These are phyloP conservation scores for Abrus pulchellus DNA, from an alignment of 306 rosid genomes.

Conservation along the genomic window DNA sequence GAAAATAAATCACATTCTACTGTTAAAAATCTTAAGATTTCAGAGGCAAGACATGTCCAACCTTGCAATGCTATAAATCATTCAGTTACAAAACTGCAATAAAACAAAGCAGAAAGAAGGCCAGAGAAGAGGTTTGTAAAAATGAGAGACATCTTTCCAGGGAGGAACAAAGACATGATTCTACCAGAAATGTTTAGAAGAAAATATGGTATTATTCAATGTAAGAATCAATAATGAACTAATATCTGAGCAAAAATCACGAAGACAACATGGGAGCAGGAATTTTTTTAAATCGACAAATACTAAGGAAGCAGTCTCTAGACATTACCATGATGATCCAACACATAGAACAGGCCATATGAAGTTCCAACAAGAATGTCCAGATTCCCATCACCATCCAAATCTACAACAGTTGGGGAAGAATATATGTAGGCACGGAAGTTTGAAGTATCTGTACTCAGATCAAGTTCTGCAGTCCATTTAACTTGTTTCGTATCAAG, in stretches of 20 bases:
- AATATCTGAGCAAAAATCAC: slow-evolving; percentile 33
- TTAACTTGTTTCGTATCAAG: slow-evolving; percentile 94
- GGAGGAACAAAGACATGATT: slow-evolving; percentile 34
- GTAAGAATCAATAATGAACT: slow-evolving; percentile 16
- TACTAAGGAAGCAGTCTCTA: slow-evolving; percentile 14
- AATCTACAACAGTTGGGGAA: slow-evolving; percentile 90
- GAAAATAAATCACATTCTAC: slow-evolving; percentile 29
- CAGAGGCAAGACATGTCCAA: slow-evolving; percentile 22
- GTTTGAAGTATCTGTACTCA: slow-evolving; percentile 82
- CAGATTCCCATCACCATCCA: slow-evolving; percentile 97
- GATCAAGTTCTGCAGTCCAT: slow-evolving; percentile 91
- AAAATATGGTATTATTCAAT: slow-evolving; percentile 7
- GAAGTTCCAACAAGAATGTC: slow-evolving; percentile 98
- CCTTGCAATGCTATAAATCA: slow-evolving; percentile 5
- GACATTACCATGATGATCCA: slow-evolving; percentile 90
- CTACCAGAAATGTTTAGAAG: not conserved
- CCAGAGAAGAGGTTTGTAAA: not conserved
- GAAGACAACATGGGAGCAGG: slow-evolving; percentile 13
- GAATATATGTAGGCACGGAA: slow-evolving; percentile 86
- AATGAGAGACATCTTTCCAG: not conserved
- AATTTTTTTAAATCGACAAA: slow-evolving; percentile 10
- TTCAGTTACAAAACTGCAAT: not conserved
- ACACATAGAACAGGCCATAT: slow-evolving; percentile 88
- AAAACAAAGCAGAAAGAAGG: slow-evolving; percentile 26
- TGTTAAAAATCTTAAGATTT: slow-evolving; percentile 9